Evolutionary conservation across 2,329 filamentous ascomycete genomes (phyloP).

Genomic region (Monosporascus sp.): DNA sequence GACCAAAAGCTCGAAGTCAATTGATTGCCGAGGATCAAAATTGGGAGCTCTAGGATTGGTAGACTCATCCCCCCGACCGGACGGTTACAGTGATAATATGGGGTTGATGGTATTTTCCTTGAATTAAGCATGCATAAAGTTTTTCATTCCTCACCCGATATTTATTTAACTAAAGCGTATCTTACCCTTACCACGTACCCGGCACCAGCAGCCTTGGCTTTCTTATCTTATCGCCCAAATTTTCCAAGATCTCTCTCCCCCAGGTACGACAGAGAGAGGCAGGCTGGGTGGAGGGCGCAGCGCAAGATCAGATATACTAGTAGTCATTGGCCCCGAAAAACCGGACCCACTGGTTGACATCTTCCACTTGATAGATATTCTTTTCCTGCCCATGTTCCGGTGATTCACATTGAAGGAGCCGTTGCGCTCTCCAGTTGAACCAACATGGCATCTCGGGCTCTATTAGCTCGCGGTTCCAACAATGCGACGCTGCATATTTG

Average conservation of each 20-base stretch:
- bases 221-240: not conserved
- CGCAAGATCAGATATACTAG: too few species aligned
- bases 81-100: not conserved
- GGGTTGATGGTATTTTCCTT: too few species aligned
- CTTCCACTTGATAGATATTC: too few species aligned
- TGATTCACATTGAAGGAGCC: not conserved
- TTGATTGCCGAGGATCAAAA: constrained; percentile 49
- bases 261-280: too few species aligned
- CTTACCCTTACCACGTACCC: too few species aligned
- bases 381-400: not conserved
- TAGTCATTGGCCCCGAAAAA: too few species aligned
- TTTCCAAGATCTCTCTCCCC: not conserved
- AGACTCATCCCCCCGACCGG: not conserved
- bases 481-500: constrained; percentile 16
- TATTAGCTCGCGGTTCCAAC: constrained; percentile 3
- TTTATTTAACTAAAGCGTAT: too few species aligned
- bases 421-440: not conserved
- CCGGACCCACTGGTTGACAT: too few species aligned
- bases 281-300: too few species aligned
- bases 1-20: constrained; percentile 7
- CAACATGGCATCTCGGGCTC: constrained; percentile 13
- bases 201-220: not conserved
- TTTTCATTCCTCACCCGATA: too few species aligned
- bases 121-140: not conserved
- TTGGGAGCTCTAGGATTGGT: constrained; percentile 41